Conservation (phyloP, 176 grass and related monocot species). For the Bromus sterilis region DNA sequence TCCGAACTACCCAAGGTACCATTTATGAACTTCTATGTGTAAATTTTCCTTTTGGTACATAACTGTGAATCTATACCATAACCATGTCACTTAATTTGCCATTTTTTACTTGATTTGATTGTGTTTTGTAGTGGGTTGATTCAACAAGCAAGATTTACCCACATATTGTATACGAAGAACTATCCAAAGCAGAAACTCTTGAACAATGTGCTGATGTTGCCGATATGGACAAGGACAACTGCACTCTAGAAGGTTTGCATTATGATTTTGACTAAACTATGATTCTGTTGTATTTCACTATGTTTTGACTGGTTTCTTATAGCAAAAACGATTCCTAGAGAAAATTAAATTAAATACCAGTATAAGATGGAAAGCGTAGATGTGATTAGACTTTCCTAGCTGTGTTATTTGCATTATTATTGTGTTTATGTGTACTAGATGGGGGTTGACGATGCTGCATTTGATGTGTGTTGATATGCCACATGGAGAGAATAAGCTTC, state of each 20-base stretch:
- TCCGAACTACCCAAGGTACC: conserved; percentile 80
- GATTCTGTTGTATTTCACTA: background rate
- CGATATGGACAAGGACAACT: conserved; percentile 35
- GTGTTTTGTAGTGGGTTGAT: conserved; percentile 56
- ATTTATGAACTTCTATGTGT: background rate
- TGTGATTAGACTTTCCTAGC: background rate
- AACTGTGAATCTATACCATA: background rate
- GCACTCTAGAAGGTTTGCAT: conserved; percentile 65
- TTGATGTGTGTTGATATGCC: background rate
- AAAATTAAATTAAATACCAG: background rate
- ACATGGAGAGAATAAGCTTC: background rate
- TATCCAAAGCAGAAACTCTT: conserved; percentile 56
- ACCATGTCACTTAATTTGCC: background rate
- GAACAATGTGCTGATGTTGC: conserved; percentile 30
- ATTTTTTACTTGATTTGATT: background rate
- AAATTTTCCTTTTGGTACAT: conserved; percentile 20
- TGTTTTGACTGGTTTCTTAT: background rate
- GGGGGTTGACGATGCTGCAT: background rate
- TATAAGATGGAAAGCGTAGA: background rate
- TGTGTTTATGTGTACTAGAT: background rate
- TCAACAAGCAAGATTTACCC: conserved; percentile 66
- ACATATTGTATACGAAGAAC: conserved; percentile 88
- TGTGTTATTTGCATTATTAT: background rate
- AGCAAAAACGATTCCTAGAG: background rate
- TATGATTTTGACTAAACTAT: background rate